Evolutionary conservation across 2,329 filamentous ascomycete species (phyloP).

Genomic region (Aspergillus carbonarius): DNA sequence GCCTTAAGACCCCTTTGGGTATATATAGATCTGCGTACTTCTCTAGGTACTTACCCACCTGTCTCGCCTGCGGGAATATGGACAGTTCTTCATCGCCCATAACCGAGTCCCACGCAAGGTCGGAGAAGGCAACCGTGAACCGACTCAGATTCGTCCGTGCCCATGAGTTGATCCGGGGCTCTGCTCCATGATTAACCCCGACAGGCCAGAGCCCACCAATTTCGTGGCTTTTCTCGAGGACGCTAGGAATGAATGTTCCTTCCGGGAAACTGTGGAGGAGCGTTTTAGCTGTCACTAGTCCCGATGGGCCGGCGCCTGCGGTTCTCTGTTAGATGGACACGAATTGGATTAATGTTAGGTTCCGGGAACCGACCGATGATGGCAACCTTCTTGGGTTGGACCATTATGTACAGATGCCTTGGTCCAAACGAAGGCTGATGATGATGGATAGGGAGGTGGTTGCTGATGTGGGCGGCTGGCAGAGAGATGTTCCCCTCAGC

Average conservation of each 20-base stretch:
- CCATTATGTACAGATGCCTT: slow-evolving; percentile 10
- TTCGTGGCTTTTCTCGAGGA: slow-evolving; percentile 66
- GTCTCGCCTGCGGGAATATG: slow-evolving; percentile 73
- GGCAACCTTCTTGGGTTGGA: slow-evolving; percentile 49
- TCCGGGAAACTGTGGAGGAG: slow-evolving; percentile 60
- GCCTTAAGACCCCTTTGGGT: slow-evolving; percentile 45
- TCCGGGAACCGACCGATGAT: slow-evolving; percentile 47
- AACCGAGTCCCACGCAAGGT: slow-evolving; percentile 66
- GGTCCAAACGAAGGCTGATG: neutral
- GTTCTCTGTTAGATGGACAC: neutral
- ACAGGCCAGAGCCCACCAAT: slow-evolving; percentile 77
- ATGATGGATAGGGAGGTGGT: neutral
- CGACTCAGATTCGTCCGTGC: slow-evolving; percentile 66
- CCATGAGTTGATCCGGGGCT: slow-evolving; percentile 57
- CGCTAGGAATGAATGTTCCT: slow-evolving; percentile 62
- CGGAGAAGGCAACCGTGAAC: slow-evolving; percentile 64
- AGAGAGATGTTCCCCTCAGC: neutral
- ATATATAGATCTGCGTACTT: slow-evolving; percentile 63
- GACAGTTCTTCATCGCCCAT: slow-evolving; percentile 47
- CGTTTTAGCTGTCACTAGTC: slow-evolving; percentile 70
- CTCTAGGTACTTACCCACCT: slow-evolving; percentile 71
- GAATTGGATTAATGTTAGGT: neutral
- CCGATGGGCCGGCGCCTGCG: slow-evolving; percentile 66
- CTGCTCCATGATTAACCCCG: neutral
- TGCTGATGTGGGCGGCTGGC: neutral